These are phyloP conservation scores for Scenedesmus sp. DNA, from an alignment of 163 green algal genomes.

Conservation along the genomic window DNA sequence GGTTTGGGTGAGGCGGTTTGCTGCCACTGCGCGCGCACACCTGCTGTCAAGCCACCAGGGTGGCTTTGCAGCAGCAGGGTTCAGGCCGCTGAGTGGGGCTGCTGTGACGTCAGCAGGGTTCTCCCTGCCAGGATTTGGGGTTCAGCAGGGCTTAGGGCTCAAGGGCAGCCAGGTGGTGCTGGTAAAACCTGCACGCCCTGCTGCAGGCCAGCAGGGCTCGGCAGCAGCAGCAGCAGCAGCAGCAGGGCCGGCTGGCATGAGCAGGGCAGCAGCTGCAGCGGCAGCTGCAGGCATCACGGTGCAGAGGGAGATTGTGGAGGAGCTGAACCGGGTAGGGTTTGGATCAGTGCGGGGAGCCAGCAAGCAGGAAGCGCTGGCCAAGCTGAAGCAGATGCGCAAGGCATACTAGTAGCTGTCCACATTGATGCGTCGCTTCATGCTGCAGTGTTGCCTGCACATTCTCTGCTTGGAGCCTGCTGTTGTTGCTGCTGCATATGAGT, in stretches of 20 bases:
- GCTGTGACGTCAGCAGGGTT: slow-evolving; percentile 7
- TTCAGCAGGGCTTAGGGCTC: neutral
- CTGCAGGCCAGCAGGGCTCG: neutral
- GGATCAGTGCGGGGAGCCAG: neutral
- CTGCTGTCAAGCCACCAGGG: neutral
- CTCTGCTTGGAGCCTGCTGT: too few species aligned
- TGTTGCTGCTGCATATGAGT: too few species aligned
- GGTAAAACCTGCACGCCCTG: neutral
- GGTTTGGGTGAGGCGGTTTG: slow-evolving; percentile 15
- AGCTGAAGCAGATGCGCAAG: slow-evolving; percentile 20
- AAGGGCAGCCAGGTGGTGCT: slow-evolving; percentile 20
- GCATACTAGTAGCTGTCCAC: neutral
- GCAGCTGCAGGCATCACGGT: slow-evolving; percentile 3
- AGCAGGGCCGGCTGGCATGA: neutral
- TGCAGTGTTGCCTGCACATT: too few species aligned
- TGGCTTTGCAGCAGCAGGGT: neutral
- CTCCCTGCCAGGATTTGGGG: neutral
- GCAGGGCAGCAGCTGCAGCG: neutral
- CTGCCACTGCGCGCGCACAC: neutral
- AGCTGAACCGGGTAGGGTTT: neutral
- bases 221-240: slow-evolving; percentile 28
- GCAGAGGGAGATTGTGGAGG: slow-evolving; percentile 11
- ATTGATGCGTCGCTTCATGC: neutral
- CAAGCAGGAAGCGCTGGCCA: slow-evolving; percentile 7
- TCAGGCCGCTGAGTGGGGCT: neutral